Conservation (phyloP, 2,329 filamentous ascomycete genomes). For the Cordyceps cicadae region DNA sequence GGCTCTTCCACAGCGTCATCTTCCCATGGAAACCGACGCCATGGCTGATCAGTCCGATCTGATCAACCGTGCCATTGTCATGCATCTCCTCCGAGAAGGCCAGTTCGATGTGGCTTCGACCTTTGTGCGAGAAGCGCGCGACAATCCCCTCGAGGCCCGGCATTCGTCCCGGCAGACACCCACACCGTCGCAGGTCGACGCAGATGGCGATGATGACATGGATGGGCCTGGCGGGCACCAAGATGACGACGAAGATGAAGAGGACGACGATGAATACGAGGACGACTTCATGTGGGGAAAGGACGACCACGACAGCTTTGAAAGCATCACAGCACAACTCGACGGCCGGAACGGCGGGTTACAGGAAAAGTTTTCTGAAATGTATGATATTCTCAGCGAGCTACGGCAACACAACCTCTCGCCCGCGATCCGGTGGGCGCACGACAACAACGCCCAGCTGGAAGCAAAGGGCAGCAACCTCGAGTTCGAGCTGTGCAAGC, state of each 20-base stretch:
- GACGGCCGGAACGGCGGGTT: slow-evolving; percentile 38
- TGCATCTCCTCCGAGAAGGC: slow-evolving; percentile 92
- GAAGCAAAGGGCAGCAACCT: slow-evolving; percentile 83
- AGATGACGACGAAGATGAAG: background rate
- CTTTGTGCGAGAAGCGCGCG: slow-evolving; percentile 65
- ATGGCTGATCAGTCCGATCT: slow-evolving; percentile 66
- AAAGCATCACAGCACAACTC: background rate
- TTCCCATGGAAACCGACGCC: slow-evolving; percentile 72
- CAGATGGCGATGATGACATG: slow-evolving; percentile 21
- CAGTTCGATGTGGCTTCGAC: slow-evolving; percentile 82
- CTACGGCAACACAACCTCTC: slow-evolving; percentile 66
- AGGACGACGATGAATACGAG: background rate
- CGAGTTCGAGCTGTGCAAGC: slow-evolving; percentile 85
- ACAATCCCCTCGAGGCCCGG: slow-evolving; percentile 21
- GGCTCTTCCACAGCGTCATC: slow-evolving; percentile 44
- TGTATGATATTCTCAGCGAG: slow-evolving; percentile 82
- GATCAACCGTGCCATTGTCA: slow-evolving; percentile 88
- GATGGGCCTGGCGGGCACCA: slow-evolving; percentile 13
- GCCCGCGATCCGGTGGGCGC: slow-evolving; percentile 84
- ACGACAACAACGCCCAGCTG: slow-evolving; percentile 58
- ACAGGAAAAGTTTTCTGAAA: slow-evolving; percentile 73
- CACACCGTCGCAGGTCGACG: slow-evolving; percentile 17
- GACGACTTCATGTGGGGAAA: no score
- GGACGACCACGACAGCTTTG: background rate
- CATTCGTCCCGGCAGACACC: background rate